phyloP scores from a whole-genome alignment of 2,329 filamentous ascomycete genomes.

The Fusarium marasasianum region DNA sequence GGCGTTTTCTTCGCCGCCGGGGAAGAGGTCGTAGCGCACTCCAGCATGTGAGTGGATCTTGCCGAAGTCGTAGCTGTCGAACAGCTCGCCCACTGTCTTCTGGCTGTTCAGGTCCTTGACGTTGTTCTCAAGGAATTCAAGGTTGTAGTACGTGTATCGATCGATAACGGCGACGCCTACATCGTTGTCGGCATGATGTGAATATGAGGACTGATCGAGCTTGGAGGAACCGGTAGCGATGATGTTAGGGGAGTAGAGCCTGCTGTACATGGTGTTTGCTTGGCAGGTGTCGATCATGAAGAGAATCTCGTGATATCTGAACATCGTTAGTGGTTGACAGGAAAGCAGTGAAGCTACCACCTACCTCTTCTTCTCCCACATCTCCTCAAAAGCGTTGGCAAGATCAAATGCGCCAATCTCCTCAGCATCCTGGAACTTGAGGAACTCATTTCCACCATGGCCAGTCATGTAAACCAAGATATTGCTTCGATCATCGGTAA shows the following conservation, averaged over 20 bases:
- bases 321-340: neutral
- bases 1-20: constrained; percentile 80
- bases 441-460: constrained; percentile 95
- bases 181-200: constrained; percentile 97
- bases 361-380: constrained; percentile 99
- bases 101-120: constrained; percentile 87
- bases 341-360: constrained; percentile 28
- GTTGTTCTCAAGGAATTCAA: constrained; percentile 93
- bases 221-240: constrained; percentile 97
- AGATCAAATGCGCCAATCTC: constrained; percentile 97
- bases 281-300: constrained; percentile 99
- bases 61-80: constrained; percentile 93
- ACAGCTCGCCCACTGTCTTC: constrained; percentile 90
- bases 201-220: constrained; percentile 96
- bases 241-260: constrained; percentile 98
- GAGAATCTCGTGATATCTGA: constrained; percentile 90
- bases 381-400: constrained; percentile 97
- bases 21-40: constrained; percentile 94
- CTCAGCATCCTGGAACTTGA: constrained; percentile 98
- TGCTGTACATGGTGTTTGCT: constrained; percentile 98
- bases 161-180: constrained; percentile 98
- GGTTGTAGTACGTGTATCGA: constrained; percentile 97
- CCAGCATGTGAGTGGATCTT: constrained; percentile 96
- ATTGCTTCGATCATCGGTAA: constrained; percentile 96
- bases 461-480: constrained; percentile 99